Evolutionary conservation across 345 rosid genomes (phyloP).

Genomic region (Corymbia maculata): DNA sequence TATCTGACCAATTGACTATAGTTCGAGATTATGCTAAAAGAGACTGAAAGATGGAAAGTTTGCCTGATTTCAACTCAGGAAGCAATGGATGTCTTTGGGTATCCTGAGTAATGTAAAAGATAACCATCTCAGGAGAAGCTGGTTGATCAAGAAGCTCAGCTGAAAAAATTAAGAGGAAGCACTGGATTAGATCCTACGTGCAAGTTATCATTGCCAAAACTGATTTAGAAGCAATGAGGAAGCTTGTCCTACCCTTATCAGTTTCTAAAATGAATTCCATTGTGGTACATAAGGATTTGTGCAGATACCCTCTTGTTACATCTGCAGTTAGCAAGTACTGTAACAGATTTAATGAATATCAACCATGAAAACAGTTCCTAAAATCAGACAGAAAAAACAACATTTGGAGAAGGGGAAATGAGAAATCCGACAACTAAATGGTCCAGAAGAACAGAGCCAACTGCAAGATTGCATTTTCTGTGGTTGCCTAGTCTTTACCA

Average conservation of each 20-base stretch:
- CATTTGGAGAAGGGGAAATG: background rate
- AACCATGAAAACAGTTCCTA: background rate
- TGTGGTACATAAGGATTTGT: slow-evolving; percentile 60
- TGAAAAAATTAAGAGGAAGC: slow-evolving; percentile 13
- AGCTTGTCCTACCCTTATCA: slow-evolving; percentile 40
- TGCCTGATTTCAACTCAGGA: slow-evolving; percentile 75
- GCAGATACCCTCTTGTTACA: slow-evolving; percentile 64
- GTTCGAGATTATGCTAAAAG: background rate
- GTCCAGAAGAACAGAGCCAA: background rate
- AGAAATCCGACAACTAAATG: background rate
- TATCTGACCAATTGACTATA: background rate
- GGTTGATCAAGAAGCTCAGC: slow-evolving; percentile 62
- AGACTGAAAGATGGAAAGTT: background rate
- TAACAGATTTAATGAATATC: slow-evolving; percentile 27
- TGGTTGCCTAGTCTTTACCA: background rate
- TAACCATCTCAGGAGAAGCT: slow-evolving; percentile 64
- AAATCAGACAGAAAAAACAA: background rate
- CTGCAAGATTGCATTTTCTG: background rate
- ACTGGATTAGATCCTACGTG: background rate
- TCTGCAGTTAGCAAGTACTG: slow-evolving; percentile 83
- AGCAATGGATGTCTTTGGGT: slow-evolving; percentile 86
- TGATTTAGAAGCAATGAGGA: background rate
- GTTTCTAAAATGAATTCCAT: slow-evolving; percentile 71
- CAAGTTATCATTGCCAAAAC: background rate
- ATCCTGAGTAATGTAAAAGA: slow-evolving; percentile 86